Conservation (phyloP, 331 rosid genomes). For the Prunus yedoensis region DNA sequence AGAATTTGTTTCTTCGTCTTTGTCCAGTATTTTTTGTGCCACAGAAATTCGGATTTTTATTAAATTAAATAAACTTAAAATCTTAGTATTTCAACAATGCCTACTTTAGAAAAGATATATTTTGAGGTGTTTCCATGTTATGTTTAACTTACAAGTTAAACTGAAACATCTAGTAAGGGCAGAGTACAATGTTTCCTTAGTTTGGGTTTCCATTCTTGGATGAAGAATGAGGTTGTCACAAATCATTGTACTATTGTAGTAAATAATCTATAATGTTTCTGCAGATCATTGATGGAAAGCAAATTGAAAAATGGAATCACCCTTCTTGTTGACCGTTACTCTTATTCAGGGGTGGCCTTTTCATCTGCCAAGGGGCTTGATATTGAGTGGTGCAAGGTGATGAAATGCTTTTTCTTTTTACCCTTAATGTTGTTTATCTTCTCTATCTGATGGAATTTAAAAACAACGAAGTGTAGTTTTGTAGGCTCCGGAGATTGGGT, state of each 20-base stretch:
- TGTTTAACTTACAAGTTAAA: background rate
- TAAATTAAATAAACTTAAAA: too few species aligned
- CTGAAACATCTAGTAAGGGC: too few species aligned
- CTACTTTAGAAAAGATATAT: background rate
- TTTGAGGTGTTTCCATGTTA: background rate
- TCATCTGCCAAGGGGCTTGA: slow-evolving; percentile 88
- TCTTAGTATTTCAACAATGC: background rate
- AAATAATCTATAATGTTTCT: slow-evolving; percentile 10
- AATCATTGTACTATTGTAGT: background rate
- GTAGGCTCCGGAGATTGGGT: slow-evolving; percentile 88
- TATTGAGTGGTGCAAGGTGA: slow-evolving; percentile 91
- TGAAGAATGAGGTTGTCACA: background rate
- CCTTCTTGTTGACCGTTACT: slow-evolving; percentile 88
- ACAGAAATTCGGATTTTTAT: too few species aligned
- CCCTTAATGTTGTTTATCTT: background rate
- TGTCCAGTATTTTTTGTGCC: too few species aligned
- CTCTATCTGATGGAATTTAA: slow-evolving; percentile 16
- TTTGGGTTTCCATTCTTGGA: background rate
- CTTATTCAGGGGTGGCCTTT: slow-evolving; percentile 95
- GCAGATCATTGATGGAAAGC: slow-evolving; percentile 80
- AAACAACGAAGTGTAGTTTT: slow-evolving; percentile 24
- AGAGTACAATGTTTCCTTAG: too few species aligned
- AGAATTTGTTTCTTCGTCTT: too few species aligned
- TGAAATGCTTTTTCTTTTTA: slow-evolving; percentile 4
- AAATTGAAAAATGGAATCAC: slow-evolving; percentile 80